A percentile compares a stretch with the other conserved stretches of the same genome.
Evolutionary conservation across 176 grass and related monocot species (phyloP).

Genomic region (Themeda triandra): DNA sequence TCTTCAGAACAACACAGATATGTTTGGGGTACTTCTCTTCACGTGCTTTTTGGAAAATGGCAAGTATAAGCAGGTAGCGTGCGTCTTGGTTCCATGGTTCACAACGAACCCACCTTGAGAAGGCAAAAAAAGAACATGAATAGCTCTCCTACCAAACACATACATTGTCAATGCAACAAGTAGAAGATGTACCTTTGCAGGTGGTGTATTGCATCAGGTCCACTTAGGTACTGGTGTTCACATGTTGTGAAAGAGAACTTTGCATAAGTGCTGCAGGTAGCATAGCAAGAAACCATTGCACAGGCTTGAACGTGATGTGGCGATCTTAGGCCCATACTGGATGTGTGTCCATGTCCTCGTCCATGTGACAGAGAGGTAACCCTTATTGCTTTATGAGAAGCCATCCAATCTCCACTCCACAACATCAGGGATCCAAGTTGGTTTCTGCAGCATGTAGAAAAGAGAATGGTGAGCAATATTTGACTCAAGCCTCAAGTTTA

Average conservation of each 20-base stretch:
- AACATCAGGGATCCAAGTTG: slow-evolving; percentile 80
- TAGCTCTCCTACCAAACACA: slow-evolving; percentile 20
- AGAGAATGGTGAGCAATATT: slow-evolving; percentile 17
- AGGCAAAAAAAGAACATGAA: background rate
- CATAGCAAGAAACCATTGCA: slow-evolving; percentile 73
- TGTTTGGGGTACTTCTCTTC: slow-evolving; percentile 81
- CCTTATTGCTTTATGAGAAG: slow-evolving; percentile 72
- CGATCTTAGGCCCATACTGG: slow-evolving; percentile 51
- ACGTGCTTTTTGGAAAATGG: slow-evolving; percentile 70
- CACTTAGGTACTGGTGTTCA: slow-evolving; percentile 41
- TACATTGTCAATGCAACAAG: slow-evolving; percentile 1
- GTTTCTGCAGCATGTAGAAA: slow-evolving; percentile 57
- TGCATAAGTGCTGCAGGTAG: slow-evolving; percentile 45
- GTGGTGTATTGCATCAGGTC: slow-evolving; percentile 39
- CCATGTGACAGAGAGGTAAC: slow-evolving; percentile 45
- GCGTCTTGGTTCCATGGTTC: slow-evolving; percentile 88
- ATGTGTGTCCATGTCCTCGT: slow-evolving; percentile 11
- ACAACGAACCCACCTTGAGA: slow-evolving; percentile 71
- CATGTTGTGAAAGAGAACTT: slow-evolving; percentile 94
- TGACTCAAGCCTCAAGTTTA: background rate
- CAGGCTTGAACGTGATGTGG: slow-evolving; percentile 74
- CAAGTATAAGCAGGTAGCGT: slow-evolving; percentile 74
- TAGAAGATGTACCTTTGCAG: slow-evolving; percentile 70
- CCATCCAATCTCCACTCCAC: slow-evolving; percentile 72
- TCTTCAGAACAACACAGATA: slow-evolving; percentile 55